These are phyloP conservation scores for Thielaviopsis euricoi DNA, from an alignment of 2,329 filamentous ascomycete species.

Conservation along the genomic window DNA sequence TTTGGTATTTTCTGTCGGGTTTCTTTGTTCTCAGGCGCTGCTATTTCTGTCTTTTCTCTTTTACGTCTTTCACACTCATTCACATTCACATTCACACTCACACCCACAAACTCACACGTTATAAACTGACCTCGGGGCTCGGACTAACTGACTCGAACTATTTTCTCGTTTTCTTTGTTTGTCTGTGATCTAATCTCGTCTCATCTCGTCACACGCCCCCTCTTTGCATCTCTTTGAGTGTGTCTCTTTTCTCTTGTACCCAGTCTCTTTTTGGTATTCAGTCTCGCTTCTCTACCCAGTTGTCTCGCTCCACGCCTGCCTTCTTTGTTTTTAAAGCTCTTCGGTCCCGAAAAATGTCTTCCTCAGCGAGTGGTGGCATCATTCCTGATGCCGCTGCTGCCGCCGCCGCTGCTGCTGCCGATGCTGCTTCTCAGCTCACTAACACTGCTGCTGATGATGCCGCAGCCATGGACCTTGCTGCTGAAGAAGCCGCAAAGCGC, in stretches of 20 bases:
- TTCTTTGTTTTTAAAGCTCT: neutral
- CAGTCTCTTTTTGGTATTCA: neutral
- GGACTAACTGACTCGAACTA: neutral
- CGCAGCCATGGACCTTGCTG: constrained; percentile 22
- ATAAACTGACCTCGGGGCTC: neutral
- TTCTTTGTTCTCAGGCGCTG: no score
- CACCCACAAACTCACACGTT: no score
- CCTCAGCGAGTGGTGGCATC: neutral
- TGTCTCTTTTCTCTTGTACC: neutral
- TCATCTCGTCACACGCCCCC: neutral
- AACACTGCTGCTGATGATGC: constrained; percentile 2
- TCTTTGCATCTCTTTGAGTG: neutral
- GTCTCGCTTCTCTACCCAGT: neutral
- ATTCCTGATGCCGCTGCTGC: neutral
- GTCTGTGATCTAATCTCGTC: neutral
- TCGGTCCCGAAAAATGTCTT: neutral
- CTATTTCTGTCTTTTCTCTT: no score
- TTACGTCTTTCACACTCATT: no score
- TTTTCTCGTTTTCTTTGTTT: neutral
- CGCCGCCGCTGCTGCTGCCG: no score
- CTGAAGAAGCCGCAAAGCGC: constrained; percentile 18
- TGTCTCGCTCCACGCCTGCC: neutral
- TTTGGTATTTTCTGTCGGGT: no score
- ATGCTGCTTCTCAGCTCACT: neutral
- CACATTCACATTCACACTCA: no score